These are phyloP conservation scores for Aspergillaceae sp. DNA, from an alignment of 2,329 filamentous ascomycete species.

Conservation along the genomic window DNA sequence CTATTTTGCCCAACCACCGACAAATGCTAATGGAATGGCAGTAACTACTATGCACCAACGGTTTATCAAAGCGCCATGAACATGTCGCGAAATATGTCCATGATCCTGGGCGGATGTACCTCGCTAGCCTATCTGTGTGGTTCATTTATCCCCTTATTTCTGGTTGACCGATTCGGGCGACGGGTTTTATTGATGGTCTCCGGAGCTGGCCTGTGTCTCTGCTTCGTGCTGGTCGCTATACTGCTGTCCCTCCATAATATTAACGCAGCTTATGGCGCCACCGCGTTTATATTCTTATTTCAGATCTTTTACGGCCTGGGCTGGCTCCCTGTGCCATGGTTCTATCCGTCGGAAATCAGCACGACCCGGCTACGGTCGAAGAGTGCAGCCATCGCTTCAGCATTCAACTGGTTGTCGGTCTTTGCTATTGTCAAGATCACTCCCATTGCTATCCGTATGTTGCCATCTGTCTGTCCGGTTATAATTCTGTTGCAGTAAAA, in stretches of 20 bases:
- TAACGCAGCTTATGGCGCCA: constrained; percentile 33
- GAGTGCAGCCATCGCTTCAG: constrained; percentile 34
- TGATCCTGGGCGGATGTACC: constrained; percentile 44
- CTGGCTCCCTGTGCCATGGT: constrained; percentile 39
- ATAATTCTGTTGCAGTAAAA: constrained; percentile 1
- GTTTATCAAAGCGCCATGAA: constrained; percentile 34
- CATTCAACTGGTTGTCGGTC: constrained; percentile 30
- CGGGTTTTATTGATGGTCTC: constrained; percentile 34
- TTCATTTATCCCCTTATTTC: constrained; percentile 33
- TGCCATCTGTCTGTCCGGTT: too few species aligned
- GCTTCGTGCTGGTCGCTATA: constrained; percentile 35
- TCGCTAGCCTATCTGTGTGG: constrained; percentile 34
- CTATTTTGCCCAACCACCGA: too few species aligned
- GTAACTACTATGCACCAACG: constrained; percentile 33
- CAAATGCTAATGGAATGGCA: too few species aligned
- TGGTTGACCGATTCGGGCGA: constrained; percentile 37
- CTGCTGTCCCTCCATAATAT: constrained; percentile 27
- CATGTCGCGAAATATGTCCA: constrained; percentile 40
- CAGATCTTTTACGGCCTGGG: constrained; percentile 38
- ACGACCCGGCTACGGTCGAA: constrained; percentile 34
- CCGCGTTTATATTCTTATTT: constrained; percentile 40
- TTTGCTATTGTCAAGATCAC: constrained; percentile 24
- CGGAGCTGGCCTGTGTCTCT: constrained; percentile 36
- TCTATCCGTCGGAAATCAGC: constrained; percentile 35
- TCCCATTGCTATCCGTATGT: constrained; percentile 14